Percentiles rank a stretch among this genome's conserved stretches.
Evolutionary conservation across 1,139 yeast species (phyloP).

Genomic region (Kodamaea plutei): DNA sequence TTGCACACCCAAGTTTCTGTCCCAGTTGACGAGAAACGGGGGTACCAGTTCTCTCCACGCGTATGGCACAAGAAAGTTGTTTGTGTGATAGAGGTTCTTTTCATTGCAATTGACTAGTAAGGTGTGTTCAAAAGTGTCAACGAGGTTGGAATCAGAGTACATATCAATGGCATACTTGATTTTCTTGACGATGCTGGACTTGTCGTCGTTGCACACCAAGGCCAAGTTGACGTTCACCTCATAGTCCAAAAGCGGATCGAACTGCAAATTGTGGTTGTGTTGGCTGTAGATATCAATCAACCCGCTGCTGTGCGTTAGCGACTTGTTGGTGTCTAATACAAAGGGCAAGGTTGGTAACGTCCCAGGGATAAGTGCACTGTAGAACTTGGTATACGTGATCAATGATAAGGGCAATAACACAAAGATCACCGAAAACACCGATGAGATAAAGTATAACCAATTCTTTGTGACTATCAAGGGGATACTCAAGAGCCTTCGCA

Average conservation of each 20-base stretch:
- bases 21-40: constrained; percentile 27
- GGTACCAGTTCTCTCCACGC: constrained; percentile 36
- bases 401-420: constrained; percentile 37
- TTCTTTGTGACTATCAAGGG: constrained; percentile 10
- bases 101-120: constrained; percentile 29
- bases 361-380: constrained; percentile 31
- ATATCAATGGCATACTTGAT: constrained; percentile 8
- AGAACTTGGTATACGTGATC: constrained; percentile 34
- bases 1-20: constrained; percentile 12
- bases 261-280: constrained; percentile 8
- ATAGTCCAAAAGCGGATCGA: constrained; percentile 14
- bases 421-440: constrained; percentile 13
- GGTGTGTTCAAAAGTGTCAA: constrained; percentile 7
- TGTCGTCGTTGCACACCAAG: constrained; percentile 25
- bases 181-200: constrained; percentile 9
- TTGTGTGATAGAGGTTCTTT: constrained; percentile 22
- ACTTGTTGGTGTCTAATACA: constrained; percentile 18
- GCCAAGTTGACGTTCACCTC: constrained; percentile 23
- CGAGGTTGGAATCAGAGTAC: not conserved
- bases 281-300: constrained; percentile 12
- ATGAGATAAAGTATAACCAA: constrained; percentile 10
- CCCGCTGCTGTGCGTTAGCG: constrained; percentile 15
- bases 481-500: constrained; percentile 1
- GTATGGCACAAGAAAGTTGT: constrained; percentile 35
- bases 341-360: constrained; percentile 26